These are phyloP conservation scores for Monilinia fructicola DNA, from an alignment of 2,329 filamentous ascomycete genomes.

Conservation along the genomic window DNA sequence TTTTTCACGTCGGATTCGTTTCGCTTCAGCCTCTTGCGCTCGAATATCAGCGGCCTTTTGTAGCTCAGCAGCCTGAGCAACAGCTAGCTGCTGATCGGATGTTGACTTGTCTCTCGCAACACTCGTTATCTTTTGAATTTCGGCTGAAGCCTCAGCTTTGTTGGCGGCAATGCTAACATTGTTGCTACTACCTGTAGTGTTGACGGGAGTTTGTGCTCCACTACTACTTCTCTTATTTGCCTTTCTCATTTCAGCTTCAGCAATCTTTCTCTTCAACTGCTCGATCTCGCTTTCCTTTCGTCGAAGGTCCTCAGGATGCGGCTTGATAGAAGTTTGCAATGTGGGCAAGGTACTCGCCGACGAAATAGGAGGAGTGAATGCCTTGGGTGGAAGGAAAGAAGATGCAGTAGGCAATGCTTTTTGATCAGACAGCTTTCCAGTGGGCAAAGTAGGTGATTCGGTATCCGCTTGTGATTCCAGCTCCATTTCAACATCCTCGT, in stretches of 20 bases:
- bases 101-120: conserved; percentile 29
- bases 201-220: conserved; percentile 36
- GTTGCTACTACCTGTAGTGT: conserved; percentile 22
- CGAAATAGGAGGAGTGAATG: conserved; percentile 33
- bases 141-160: conserved; percentile 34
- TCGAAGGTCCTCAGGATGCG: conserved; percentile 45
- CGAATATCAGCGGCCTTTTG: conserved; percentile 34
- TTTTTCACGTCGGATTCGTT: conserved; percentile 38
- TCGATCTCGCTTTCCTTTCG: conserved; percentile 60
- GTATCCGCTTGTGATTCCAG: conserved; percentile 54
- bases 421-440: conserved; percentile 32
- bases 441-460: conserved; percentile 35
- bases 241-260: conserved; percentile 39
- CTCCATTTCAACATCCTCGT: conserved; percentile 67
- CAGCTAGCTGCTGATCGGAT: conserved; percentile 33
- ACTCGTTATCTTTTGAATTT: conserved; percentile 35
- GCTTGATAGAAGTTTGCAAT: conserved; percentile 26
- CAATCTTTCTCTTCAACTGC: conserved; percentile 51
- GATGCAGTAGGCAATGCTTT: conserved; percentile 43
- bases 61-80: conserved; percentile 33
- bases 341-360: conserved; percentile 35
- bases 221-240: conserved; percentile 34
- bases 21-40: conserved; percentile 35
- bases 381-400: conserved; percentile 43
- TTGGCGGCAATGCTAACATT: conserved; percentile 19